Conservation (phyloP, 805 yeast species). For the Saccharomyces kudriavzevii region DNA sequence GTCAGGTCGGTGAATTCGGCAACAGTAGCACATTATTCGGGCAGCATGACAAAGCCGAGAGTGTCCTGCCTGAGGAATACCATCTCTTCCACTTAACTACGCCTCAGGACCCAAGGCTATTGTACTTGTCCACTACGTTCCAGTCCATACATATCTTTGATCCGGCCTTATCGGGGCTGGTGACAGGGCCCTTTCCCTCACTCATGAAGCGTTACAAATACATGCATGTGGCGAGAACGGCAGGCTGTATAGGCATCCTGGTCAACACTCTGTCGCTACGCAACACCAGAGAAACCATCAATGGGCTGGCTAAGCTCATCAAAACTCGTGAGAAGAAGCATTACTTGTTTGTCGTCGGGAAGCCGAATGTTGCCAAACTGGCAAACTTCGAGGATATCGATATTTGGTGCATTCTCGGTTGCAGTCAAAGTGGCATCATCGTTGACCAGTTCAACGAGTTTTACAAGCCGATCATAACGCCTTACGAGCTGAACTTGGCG, state of each 20-base stretch:
- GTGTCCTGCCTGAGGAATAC: slow-evolving; percentile 36
- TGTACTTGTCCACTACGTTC: slow-evolving; percentile 69
- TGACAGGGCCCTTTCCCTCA: slow-evolving; percentile 63
- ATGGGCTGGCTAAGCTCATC: slow-evolving; percentile 52
- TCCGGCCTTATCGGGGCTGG: slow-evolving; percentile 28
- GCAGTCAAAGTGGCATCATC: slow-evolving; percentile 88
- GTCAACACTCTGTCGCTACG: slow-evolving; percentile 82
- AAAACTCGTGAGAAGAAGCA: slow-evolving; percentile 78
- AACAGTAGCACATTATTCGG: background rate
- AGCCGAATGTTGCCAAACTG: slow-evolving; percentile 92
- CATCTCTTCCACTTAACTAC: slow-evolving; percentile 58
- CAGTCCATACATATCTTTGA: slow-evolving; percentile 44
- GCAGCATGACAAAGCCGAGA: slow-evolving; percentile 1
- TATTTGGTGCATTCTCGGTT: slow-evolving; percentile 89
- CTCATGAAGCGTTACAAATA: slow-evolving; percentile 74
- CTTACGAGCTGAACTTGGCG: slow-evolving; percentile 82
- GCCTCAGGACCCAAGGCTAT: slow-evolving; percentile 73
- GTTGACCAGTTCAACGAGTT: slow-evolving; percentile 72
- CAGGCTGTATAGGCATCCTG: slow-evolving; percentile 85
- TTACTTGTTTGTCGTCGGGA: slow-evolving; percentile 92
- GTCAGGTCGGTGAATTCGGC: background rate
- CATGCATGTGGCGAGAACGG: slow-evolving; percentile 83
- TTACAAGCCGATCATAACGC: slow-evolving; percentile 87
- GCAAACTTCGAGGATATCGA: slow-evolving; percentile 95
- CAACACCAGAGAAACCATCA: slow-evolving; percentile 62